Percentiles rank a stretch among this genome's conserved stretches.
phyloP scores from a whole-genome alignment of 345 rosid species.

The Turnera subulata region DNA sequence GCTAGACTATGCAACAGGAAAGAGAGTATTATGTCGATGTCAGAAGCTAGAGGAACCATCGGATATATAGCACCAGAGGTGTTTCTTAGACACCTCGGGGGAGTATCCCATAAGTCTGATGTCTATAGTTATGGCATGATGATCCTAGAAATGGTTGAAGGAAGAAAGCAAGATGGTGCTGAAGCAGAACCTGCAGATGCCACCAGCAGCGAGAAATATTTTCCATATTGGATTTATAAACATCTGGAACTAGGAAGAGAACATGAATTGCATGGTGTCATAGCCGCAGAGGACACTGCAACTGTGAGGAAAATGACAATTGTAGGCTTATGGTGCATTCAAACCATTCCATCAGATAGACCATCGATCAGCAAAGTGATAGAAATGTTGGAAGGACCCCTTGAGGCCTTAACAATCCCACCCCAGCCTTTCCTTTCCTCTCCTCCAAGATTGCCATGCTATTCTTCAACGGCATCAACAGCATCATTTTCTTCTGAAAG shows the following conservation, averaged over 20 bases:
- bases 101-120: constrained; percentile 3
- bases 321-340: constrained; percentile 30
- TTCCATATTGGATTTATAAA: constrained; percentile 6
- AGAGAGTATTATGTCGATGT: constrained; percentile 1
- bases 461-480: neutral
- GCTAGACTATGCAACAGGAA: neutral
- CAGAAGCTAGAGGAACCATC: constrained; percentile 10
- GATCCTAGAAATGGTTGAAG: no score
- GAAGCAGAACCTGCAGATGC: no score
- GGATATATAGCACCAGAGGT: constrained; percentile 14
- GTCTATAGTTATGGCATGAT: no score
- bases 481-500: no score
- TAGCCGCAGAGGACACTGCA: neutral
- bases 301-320: neutral
- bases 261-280: neutral
- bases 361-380: constrained; percentile 31
- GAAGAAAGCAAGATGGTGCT: no score
- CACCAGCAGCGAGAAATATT: neutral
- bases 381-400: constrained; percentile 35
- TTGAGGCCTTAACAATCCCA: constrained; percentile 25
- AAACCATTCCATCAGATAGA: constrained; percentile 23
- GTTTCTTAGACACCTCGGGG: constrained; percentile 6
- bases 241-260: neutral
- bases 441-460: neutral
- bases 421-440: constrained; percentile 22